Evolutionary conservation across 805 yeast genomes (phyloP), one percentile per base, ranked within the genome.

Genomic region (Dipodascus albidus): DNA sequence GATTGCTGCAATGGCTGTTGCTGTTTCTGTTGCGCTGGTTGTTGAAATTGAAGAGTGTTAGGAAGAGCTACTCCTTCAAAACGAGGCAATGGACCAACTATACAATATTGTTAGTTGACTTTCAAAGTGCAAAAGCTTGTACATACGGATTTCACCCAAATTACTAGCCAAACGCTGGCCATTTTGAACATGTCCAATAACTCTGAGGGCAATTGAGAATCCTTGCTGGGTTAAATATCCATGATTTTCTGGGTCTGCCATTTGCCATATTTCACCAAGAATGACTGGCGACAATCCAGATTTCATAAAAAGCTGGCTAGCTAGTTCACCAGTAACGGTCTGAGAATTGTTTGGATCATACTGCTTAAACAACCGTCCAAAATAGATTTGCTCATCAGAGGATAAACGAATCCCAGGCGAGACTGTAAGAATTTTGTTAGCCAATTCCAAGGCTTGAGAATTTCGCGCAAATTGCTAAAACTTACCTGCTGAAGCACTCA

Each of bases 261-360:
- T 66, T 67, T 86, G 90, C 99, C 99, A 93, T 58, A 93, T 83
- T 68, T 89, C 93, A 6, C 96, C 96, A 33, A 93, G 74, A 27
- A 78, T 71, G n/a, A 81, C 74, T 2, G 95, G 83, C 3, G 93
- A 82, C 50, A 93, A 74, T 1, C 95, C 95, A 2, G 95, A 82
- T 55, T 85, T 85, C 61, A 89, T 96, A 58, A 93, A 81, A 3
- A 95, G 74, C 14, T 87, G 76, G 59, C 93, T 80, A 11, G 96
- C 87, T 41, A 83, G 81, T 42, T 85, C 90, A 35, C 99, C 99
- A 2, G 96, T 85, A 54, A 91, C 85, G 27, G 84, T 75, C 2
- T 96, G 96, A 47, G 84, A 70, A 48, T 77, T 75, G 61, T 86
- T 91, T 2, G 83, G 78, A 67, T 93, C 99, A 61, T 90, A 74